phyloP scores from a whole-genome alignment of 768 basidiomycete genomes.

The Tulasnella sp. region DNA sequence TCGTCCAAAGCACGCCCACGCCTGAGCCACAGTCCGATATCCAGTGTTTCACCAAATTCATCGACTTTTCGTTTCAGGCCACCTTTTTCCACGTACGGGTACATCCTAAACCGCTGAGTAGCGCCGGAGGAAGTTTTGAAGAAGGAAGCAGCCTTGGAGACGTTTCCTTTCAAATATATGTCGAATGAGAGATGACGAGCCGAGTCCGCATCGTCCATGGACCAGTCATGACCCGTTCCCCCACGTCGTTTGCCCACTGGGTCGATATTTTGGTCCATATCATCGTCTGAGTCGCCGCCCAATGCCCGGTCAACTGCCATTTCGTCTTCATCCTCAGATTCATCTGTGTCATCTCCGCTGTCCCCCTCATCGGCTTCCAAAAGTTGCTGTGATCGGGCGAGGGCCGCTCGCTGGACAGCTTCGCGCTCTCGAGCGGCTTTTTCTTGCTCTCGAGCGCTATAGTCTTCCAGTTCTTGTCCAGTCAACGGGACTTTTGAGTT shows the following conservation, averaged over 20 bases:
- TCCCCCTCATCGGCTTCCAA: conserved; percentile 86
- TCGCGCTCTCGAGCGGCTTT: conserved; percentile 68
- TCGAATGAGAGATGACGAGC: conserved; percentile 83
- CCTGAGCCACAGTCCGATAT: conserved; percentile 92
- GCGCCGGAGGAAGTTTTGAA: conserved; percentile 74
- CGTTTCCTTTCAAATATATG: conserved; percentile 96
- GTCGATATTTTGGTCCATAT: conserved; percentile 66
- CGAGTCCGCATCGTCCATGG: conserved; percentile 61
- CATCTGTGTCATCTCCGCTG: conserved; percentile 53
- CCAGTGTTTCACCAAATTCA: conserved; percentile 91
- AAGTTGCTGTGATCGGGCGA: conserved; percentile 72
- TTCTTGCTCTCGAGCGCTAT: conserved; percentile 65
- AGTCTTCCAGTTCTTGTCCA: conserved; percentile 80
- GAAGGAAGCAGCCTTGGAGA: conserved; percentile 71
- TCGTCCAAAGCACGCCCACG: conserved; percentile 89
- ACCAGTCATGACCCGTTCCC: conserved; percentile 16
- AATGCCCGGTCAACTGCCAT: conserved; percentile 21
- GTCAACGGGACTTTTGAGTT: conserved; percentile 84
- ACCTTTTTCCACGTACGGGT: conserved; percentile 85
- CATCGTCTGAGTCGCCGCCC: conserved; percentile 37
- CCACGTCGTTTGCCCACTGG: neutral
- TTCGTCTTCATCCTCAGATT: conserved; percentile 38
- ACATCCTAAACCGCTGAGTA: conserved; percentile 87
- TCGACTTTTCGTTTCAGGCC: conserved; percentile 74
- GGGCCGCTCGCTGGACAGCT: conserved; percentile 77